Evolutionary conservation across 768 basidiomycete species (phyloP), one percentile per base, ranked within the genome.

Genomic region (Boletus reticuloceps): DNA sequence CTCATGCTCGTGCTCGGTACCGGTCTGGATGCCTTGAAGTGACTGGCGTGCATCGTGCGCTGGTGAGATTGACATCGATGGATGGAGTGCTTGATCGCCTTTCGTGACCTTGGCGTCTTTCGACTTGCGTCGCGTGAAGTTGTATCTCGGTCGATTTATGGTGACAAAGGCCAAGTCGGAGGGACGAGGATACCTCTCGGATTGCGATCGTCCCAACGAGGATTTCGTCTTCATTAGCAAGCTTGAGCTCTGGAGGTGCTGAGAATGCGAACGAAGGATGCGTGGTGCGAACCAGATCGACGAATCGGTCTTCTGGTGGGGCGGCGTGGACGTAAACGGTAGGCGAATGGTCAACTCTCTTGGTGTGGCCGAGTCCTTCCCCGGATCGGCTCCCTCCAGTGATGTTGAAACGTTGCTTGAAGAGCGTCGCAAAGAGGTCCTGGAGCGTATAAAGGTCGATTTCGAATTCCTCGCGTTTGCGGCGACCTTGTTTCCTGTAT

Each of bases 251-350:
- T 20, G 22, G 19, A 58, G 50, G 39, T 62, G 55, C 32, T 68
- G 70, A 5, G 68, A 68, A 17, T 60, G 59, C 14, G 68, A 66
- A 38, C 70, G 68, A 34, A 66, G 64, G 45, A 68, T 59, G 32
- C 58, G 66, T 10, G 59, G 54, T 17, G 56, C 50, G 31, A 60
- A 58, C 58, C 58, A 53, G 14, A 40, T 20, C 9, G 29, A 22
- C 4, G 54, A 43, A 11, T 54, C 48, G 0, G 45, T 14, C 40
- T 54, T 55, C 47, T 56, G 40, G 8, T 52, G 52, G 20, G 65
- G 48, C 6, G 65, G 60, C 3, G 61, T 59, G 9, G 59, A 58
- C 14, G 58, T 27, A 37, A 71, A 71, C 6, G 69, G 69, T 16
- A 64, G 17, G 17, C 67, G 52, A 50, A 67, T 53, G n/a, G 58